Evolutionary conservation across 306 rosid genomes (phyloP).

Genomic region (Inga leiocalycina): DNA sequence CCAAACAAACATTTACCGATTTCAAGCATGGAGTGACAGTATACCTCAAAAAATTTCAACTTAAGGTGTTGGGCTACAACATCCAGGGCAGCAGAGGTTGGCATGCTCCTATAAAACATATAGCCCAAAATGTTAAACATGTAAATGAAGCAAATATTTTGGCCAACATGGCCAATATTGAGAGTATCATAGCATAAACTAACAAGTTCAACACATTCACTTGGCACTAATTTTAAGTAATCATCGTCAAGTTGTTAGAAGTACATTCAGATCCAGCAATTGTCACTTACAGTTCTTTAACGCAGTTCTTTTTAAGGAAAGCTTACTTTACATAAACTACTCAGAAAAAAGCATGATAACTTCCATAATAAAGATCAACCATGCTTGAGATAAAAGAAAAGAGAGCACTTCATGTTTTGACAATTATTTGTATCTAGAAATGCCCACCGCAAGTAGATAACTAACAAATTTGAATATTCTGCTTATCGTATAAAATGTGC

Average conservation of each 20-base stretch:
- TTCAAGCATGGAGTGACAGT: slow-evolving; percentile 18
- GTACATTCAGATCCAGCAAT: neutral
- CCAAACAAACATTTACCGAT: slow-evolving; percentile 16
- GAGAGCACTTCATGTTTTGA: neutral
- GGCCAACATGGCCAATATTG: neutral
- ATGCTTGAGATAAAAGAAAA: neutral
- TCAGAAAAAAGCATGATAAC: neutral
- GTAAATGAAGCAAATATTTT: neutral
- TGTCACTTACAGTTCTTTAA: neutral
- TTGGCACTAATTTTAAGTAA: neutral
- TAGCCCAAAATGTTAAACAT: slow-evolving; percentile 16
- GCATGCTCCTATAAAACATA: slow-evolving; percentile 87
- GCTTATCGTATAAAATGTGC: neutral
- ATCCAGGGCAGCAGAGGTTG: slow-evolving; percentile 99
- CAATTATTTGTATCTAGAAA: neutral
- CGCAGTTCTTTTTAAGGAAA: neutral
- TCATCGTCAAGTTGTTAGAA: neutral
- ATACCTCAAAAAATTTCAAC: slow-evolving; percentile 94
- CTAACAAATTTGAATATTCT: neutral
- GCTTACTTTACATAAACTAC: neutral
- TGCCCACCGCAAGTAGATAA: neutral
- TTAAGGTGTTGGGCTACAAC: slow-evolving; percentile 93
- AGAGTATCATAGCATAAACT: neutral
- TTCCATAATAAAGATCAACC: neutral
- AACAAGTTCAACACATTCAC: neutral